phyloP scores from a whole-genome alignment of 441 rosid species.

The Erodium texanum region DNA sequence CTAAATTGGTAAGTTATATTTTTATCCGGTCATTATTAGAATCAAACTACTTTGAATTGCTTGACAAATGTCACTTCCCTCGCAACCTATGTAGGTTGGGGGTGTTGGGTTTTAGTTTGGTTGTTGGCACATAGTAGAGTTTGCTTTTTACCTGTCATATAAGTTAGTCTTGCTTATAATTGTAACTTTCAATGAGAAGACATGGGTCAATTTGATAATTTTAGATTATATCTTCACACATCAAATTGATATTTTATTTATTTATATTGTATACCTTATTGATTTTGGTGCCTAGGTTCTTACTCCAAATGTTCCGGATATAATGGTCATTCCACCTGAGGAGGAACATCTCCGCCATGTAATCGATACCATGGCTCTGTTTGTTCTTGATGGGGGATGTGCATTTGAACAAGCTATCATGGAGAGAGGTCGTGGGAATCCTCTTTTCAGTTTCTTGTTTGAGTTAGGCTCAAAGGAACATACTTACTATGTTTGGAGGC shows the following conservation, averaged over 20 bases:
- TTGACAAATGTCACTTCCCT: no score
- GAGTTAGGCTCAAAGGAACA: constrained; percentile 96
- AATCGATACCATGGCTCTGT: constrained; percentile 94
- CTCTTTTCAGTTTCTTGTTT: constrained; percentile 82
- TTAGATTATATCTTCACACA: no score
- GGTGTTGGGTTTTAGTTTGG: no score
- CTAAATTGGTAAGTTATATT: no score
- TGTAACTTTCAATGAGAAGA: no score
- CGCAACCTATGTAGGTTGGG: no score
- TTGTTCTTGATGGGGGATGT: constrained; percentile 95
- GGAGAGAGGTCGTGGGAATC: constrained; percentile 98
- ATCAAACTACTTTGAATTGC: no score
- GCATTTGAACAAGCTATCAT: constrained; percentile 98
- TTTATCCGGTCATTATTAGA: no score
- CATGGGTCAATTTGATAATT: no score
- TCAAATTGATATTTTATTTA: not conserved
- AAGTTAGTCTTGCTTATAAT: no score
- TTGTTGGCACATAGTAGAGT: no score
- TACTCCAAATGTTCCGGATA: constrained; percentile 98
- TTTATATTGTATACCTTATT: constrained; percentile 5
- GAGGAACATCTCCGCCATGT: constrained; percentile 80
- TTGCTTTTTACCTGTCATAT: no score
- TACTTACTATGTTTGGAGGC: constrained; percentile 79
- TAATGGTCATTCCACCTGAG: constrained; percentile 80
- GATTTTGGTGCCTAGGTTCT: constrained; percentile 54